phyloP scores from a whole-genome alignment of 2,329 filamentous ascomycete genomes.

The Xylaria sp. region DNA sequence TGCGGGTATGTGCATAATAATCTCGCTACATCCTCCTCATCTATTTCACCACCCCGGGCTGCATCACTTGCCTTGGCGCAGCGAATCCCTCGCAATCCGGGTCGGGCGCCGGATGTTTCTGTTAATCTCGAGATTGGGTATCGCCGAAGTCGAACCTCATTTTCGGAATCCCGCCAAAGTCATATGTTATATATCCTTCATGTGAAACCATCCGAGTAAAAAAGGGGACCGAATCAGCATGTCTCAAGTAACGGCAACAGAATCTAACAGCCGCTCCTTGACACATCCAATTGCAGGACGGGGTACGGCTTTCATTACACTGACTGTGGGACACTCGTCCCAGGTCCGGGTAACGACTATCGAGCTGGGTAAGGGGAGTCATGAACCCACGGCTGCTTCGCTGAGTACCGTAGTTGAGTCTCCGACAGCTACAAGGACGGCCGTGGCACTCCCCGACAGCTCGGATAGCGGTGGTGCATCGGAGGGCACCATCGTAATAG shows the following conservation, averaged over 20 bases:
- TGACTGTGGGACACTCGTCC: slow-evolving; percentile 13
- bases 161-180: background rate
- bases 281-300: background rate
- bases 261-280: background rate
- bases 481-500: slow-evolving; percentile 20
- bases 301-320: slow-evolving; percentile 8
- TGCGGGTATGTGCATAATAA: background rate
- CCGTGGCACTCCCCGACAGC: too few relatives aligned
- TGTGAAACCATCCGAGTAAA: background rate
- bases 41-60: background rate
- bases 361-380: slow-evolving; percentile 17
- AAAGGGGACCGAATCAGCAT: background rate
- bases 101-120: too few relatives aligned
- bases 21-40: background rate
- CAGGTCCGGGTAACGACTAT: slow-evolving; percentile 13
- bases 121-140: background rate
- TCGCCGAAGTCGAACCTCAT: background rate
- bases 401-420: background rate
- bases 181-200: background rate
- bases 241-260: background rate
- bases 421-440: too few relatives aligned
- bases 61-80: too few relatives aligned
- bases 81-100: too few relatives aligned
- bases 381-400: background rate
- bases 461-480: too few relatives aligned